Base-by-base conservation (phyloP, 768 basidiomycete genomes). In the Russula abietina region DNA sequence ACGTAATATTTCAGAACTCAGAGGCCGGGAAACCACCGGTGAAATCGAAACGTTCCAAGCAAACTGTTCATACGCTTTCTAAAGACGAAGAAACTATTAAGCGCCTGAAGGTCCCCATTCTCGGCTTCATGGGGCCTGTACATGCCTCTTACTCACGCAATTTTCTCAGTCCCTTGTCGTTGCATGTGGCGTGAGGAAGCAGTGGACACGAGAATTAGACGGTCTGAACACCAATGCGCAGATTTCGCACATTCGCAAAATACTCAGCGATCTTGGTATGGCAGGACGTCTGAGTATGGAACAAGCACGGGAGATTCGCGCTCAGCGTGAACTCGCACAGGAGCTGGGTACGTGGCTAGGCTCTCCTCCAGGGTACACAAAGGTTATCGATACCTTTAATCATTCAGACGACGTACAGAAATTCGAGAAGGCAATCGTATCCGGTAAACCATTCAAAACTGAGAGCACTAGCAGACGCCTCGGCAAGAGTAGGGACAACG, bases 61-160 rank as follows among this genome's bases (percentile, higher is more conserved):
- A 64, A 38, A 46, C 68, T 6, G 45, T 61, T 0, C 68, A 74
- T 38, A 68, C 66, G 3, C 61, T 75, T 51, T 75, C 75, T 4
- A 87, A 86, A 70, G 85, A 89, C 48, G 91, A 91, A 65, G 87
- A 86, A 70, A 83, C 79, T 1, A 83, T 92, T 65, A 89, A 88
- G 70, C 81, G 79, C 50, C 77, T 91, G 19, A 93, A 93, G 80
- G 90, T 84, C 68, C 26, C 54, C 41, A 33, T 17, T 54, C 30
- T 26, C 30, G 12, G 59, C n/a, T 60, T 33, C 33, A 24, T 43
- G 24, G 17, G 64, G 14, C 19, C 16, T 32, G 36, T 50, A 62
- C 26, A 4, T 16, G 12, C 7, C 62, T 38, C 59, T 48, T n/a
- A 48, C 38, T 54, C 33, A 8, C 54, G 1, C 8, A 32, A 19